Percentiles rank a stretch among this genome's conserved stretches.
Conservation (phyloP, 495 filamentous ascomycete species). For the Penicilliopsis zonata region DNA sequence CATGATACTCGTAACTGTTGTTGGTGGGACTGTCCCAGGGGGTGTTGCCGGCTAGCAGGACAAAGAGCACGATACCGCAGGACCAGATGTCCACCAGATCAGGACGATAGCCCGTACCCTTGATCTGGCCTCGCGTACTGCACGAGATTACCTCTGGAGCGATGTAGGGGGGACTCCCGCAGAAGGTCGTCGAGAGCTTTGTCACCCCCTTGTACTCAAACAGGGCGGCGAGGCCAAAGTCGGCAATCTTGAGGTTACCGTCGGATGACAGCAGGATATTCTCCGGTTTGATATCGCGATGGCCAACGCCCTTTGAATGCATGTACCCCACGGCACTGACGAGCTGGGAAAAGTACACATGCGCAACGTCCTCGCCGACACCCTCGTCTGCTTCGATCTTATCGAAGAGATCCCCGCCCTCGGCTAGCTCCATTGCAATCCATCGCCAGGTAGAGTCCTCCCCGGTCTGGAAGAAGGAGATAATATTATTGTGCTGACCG, state of each 20-base stretch:
- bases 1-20: constrained; percentile 68
- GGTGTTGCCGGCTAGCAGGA: constrained; percentile 89
- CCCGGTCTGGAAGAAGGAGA: constrained; percentile 77
- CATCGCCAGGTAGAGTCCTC: constrained; percentile 88
- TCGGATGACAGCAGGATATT: constrained; percentile 73
- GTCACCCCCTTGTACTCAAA: constrained; percentile 75
- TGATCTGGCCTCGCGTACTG: constrained; percentile 32
- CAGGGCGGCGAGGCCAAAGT: constrained; percentile 92
- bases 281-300: constrained; percentile 86
- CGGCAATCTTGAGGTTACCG: constrained; percentile 88
- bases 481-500: constrained; percentile 82
- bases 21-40: constrained; percentile 91
- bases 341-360: constrained; percentile 91
- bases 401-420: constrained; percentile 95
- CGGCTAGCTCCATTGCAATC: constrained; percentile 97
- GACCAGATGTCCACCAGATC: constrained; percentile 94
- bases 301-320: constrained; percentile 83
- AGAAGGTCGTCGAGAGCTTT: constrained; percentile 76
- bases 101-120: constrained; percentile 60
- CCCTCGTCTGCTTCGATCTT: constrained; percentile 97
- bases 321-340: constrained; percentile 85
- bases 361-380: constrained; percentile 82
- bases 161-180: constrained; percentile 94
- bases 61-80: constrained; percentile 91
- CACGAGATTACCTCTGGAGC: constrained; percentile 76